Conservation (phyloP, 2,329 filamentous ascomycete genomes). For the Penicillium sp. region DNA sequence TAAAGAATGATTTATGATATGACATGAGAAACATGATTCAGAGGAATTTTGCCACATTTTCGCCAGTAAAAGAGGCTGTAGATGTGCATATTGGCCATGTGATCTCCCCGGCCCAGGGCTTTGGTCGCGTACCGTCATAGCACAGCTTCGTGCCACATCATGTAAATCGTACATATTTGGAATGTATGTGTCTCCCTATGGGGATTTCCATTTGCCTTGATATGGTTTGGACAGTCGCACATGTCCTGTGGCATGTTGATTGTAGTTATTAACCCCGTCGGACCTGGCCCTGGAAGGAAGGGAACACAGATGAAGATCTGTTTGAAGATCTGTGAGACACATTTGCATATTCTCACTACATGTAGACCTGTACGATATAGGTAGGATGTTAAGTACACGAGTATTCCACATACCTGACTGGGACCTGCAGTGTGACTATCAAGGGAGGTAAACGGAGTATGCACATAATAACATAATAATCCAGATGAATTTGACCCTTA, state of each 20-base stretch:
- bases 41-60: not conserved
- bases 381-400: not conserved
- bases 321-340: not conserved
- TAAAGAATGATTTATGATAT: not conserved
- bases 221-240: not conserved
- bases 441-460: not conserved
- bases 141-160: not conserved
- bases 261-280: not conserved
- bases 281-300: not conserved
- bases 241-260: not conserved
- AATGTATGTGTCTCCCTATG: not conserved
- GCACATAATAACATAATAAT: not conserved
- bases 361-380: not conserved
- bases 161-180: not conserved
- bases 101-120: not conserved
- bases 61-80: not conserved
- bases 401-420: not conserved
- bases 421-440: constrained; percentile 6
- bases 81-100: not conserved
- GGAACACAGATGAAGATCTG: not conserved
- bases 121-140: constrained; percentile 1
- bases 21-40: not conserved
- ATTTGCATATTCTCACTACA: not conserved
- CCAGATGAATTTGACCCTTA: not conserved
- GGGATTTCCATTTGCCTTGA: not conserved